phyloP scores from a whole-genome alignment of 73 alveolate species.

The Uronychia setigera region DNA sequence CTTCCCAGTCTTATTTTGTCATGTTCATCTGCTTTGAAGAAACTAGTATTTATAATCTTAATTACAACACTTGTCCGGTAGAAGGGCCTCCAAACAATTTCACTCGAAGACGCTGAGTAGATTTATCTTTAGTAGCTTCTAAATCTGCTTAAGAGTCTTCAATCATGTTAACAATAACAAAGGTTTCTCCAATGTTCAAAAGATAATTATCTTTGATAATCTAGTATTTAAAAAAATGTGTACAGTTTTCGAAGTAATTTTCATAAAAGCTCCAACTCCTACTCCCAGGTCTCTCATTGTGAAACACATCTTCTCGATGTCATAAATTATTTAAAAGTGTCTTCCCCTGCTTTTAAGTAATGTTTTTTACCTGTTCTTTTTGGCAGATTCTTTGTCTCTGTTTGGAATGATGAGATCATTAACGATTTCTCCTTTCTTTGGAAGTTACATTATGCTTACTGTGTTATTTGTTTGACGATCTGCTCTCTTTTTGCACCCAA shows the following conservation, averaged over 20 bases:
- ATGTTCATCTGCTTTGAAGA: constrained; percentile 25
- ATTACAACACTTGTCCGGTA: constrained; percentile 47
- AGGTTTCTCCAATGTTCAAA: constrained; percentile 88
- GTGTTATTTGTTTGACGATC: background rate
- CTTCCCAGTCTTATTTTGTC: constrained; percentile 77
- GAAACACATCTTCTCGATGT: constrained; percentile 26
- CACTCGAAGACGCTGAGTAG: constrained; percentile 20
- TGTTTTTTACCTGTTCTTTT: constrained; percentile 28
- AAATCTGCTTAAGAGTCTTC: constrained; percentile 5
- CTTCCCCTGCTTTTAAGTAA: constrained; percentile 49
- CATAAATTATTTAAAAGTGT: constrained; percentile 53
- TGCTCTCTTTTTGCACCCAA: constrained; percentile 63
- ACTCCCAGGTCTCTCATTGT: constrained; percentile 78
- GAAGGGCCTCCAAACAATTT: constrained; percentile 64
- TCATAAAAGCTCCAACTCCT: constrained; percentile 93
- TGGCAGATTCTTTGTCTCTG: constrained; percentile 63
- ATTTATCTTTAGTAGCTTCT: background rate
- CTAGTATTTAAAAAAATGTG: background rate
- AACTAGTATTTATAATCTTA: too few relatives aligned
- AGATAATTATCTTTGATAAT: constrained; percentile 76
- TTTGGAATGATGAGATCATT: constrained; percentile 76
- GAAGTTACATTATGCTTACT: background rate
- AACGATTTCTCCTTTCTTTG: constrained; percentile 20
- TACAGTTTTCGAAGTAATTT: too few relatives aligned
- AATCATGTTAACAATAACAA: constrained; percentile 67